These are phyloP conservation scores for Puccinia sorghi DNA, from an alignment of 1,284 basidiomycete species.

Conservation along the genomic window DNA sequence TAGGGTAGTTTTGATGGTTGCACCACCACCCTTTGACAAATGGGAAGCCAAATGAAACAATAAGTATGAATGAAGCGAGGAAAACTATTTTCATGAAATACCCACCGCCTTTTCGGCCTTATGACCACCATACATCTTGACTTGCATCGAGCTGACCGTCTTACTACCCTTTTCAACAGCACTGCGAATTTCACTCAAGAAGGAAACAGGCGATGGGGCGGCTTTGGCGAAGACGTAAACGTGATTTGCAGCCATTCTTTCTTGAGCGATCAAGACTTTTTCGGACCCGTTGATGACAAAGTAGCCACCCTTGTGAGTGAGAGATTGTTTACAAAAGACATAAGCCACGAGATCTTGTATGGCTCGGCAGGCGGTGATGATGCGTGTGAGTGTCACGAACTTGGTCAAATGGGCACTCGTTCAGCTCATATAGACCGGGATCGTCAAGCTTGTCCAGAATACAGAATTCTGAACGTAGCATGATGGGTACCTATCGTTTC, in stretches of 20 bases:
- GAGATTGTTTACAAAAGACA: slow-evolving; percentile 11
- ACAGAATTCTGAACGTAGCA: slow-evolving; percentile 95
- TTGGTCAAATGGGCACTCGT: slow-evolving; percentile 95
- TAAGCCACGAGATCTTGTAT: not conserved
- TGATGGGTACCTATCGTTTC: slow-evolving; percentile 81
- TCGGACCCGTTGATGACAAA: slow-evolving; percentile 99
- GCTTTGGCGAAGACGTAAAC: slow-evolving; percentile 99
- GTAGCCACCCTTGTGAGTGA: slow-evolving; percentile 77
- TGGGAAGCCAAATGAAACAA: slow-evolving; percentile 13
- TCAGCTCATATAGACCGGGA: slow-evolving; percentile 80
- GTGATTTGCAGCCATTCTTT: slow-evolving; percentile 98
- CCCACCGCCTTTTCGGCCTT: slow-evolving; percentile 53
- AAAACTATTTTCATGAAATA: not conserved
- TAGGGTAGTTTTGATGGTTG: slow-evolving; percentile 94
- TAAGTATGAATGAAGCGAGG: not conserved
- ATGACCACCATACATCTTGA: slow-evolving; percentile 69
- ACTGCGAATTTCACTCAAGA: slow-evolving; percentile 94
- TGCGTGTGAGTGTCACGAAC: slow-evolving; percentile 51
- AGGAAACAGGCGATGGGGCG: slow-evolving; percentile 92
- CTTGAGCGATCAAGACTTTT: slow-evolving; percentile 98
- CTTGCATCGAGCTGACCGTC: slow-evolving; percentile 96
- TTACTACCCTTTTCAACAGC: slow-evolving; percentile 98
- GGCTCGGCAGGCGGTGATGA: not conserved
- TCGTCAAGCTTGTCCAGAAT: slow-evolving; percentile 79
- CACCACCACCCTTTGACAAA: slow-evolving; percentile 62